Conservation (phyloP, 768 basidiomycete species). For the Hygrocybe punicea region DNA sequence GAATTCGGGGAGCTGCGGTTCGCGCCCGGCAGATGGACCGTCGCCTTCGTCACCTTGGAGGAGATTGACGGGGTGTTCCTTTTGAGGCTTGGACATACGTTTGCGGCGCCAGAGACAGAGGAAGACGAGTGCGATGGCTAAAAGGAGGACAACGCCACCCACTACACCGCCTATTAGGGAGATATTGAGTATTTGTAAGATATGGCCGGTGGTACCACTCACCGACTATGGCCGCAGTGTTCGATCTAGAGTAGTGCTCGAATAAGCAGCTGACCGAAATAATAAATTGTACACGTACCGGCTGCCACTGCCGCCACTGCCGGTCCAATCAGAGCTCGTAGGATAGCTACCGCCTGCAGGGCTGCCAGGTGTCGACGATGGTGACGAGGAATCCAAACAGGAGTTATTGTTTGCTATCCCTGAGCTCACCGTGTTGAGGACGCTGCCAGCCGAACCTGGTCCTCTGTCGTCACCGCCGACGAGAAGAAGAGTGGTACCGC, state of each 20-base stretch:
- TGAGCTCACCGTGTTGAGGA: conserved; percentile 50
- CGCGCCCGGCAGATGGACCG: conserved; percentile 20
- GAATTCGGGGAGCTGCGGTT: conserved; percentile 61
- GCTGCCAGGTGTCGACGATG: conserved; percentile 71
- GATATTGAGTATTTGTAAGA: conserved; percentile 4
- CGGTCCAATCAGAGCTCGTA: conserved; percentile 45
- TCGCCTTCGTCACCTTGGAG: conserved; percentile 57
- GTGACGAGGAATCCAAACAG: conserved; percentile 59
- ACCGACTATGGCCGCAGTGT: conserved; percentile 15
- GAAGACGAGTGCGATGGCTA: conserved; percentile 41
- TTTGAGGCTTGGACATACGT: conserved; percentile 34
- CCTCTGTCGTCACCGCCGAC: conserved; percentile 67
- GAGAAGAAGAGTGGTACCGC: conserved; percentile 63
- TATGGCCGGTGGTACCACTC: conserved; percentile 1
- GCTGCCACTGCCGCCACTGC: conserved; percentile 26
- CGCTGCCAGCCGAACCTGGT: conserved; percentile 66
- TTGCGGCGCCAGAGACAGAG: conserved; percentile 50
- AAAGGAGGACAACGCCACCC: conserved; percentile 56
- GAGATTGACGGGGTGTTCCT: conserved; percentile 66
- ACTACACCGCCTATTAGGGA: conserved; percentile 50
- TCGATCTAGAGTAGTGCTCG: not conserved
- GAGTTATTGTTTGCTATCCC: conserved; percentile 47
- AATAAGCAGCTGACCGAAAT: not conserved
- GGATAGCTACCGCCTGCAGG: conserved; percentile 75
- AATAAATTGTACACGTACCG: not conserved